Evolutionary conservation across 345 rosid species (phyloP).

Genomic region (Mangifera indica): DNA sequence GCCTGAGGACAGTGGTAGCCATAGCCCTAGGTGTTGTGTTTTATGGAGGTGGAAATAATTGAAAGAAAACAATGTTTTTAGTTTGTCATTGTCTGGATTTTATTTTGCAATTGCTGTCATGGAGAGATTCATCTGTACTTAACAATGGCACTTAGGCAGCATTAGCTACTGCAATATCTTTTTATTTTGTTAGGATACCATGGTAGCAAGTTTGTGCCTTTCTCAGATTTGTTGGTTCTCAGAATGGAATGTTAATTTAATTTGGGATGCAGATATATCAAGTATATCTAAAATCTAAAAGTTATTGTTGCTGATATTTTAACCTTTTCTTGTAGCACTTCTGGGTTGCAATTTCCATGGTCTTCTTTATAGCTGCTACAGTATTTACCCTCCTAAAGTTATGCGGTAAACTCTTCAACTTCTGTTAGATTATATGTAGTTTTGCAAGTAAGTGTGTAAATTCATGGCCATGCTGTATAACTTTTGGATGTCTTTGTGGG

Average conservation of each 20-base stretch:
- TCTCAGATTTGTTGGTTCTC: not conserved
- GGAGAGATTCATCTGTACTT: not conserved
- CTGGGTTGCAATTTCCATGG: constrained; percentile 97
- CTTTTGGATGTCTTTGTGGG: not conserved
- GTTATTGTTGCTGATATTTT: constrained; percentile 13
- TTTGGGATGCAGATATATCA: constrained; percentile 8
- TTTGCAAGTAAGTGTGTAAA: not conserved
- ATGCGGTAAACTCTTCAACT: constrained; percentile 55
- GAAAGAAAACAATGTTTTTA: not conserved
- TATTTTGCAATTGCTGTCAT: not conserved
- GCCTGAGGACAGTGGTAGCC: not conserved
- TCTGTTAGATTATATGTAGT: not conserved
- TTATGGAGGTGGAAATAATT: not conserved
- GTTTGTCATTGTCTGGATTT: not conserved
- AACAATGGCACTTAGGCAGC: not conserved
- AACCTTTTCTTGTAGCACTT: constrained; percentile 62
- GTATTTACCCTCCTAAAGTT: constrained; percentile 85
- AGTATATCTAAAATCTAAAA: not conserved
- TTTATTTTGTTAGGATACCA: not conserved
- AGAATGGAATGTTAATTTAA: not conserved
- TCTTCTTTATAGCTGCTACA: constrained; percentile 90
- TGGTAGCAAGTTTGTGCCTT: not conserved
- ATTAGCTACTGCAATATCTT: not conserved
- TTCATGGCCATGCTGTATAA: too few relatives aligned
- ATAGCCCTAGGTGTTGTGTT: not conserved